Percentiles rank a stretch among this genome's conserved stretches.
phyloP scores from a whole-genome alignment of 345 rosid species.

The Hirschfeldia incana region DNA sequence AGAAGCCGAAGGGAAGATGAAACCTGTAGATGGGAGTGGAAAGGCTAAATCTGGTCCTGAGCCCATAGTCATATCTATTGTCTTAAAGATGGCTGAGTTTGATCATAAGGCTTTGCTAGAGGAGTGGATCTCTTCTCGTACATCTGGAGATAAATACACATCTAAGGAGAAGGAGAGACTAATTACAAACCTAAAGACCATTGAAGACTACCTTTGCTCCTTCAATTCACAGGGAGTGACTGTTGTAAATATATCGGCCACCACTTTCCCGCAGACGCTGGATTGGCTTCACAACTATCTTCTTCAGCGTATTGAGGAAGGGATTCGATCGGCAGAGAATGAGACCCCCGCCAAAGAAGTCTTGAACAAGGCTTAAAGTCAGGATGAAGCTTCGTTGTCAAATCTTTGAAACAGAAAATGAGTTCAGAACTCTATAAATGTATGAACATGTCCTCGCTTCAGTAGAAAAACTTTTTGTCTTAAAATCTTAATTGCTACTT shows the following conservation, averaged over 20 bases:
- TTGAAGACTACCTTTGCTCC: slow-evolving; percentile 89
- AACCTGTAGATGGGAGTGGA: slow-evolving; percentile 25
- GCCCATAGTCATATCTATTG: slow-evolving; percentile 81
- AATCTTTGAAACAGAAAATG: background rate
- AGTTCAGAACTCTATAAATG: background rate
- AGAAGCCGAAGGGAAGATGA: slow-evolving; percentile 40
- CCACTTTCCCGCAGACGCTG: slow-evolving; percentile 84
- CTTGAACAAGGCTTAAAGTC: background rate
- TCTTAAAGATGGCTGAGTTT: slow-evolving; percentile 89
- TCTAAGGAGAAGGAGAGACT: slow-evolving; percentile 76
- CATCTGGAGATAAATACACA: slow-evolving; percentile 59
- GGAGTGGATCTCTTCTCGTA: slow-evolving; percentile 79
- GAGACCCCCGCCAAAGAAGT: slow-evolving; percentile 9
- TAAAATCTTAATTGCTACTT: background rate
- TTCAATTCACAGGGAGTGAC: slow-evolving; percentile 77
- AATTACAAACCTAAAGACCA: slow-evolving; percentile 71
- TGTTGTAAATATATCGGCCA: slow-evolving; percentile 79
- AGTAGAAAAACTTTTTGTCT: too few relatives aligned
- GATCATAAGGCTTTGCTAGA: slow-evolving; percentile 97
- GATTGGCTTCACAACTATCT: slow-evolving; percentile 84
- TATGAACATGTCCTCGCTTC: background rate
- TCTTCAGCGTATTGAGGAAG: slow-evolving; percentile 96
- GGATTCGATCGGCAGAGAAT: slow-evolving; percentile 51
- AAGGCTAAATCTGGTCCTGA: slow-evolving; percentile 72
- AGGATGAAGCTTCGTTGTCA: background rate